Evolutionary conservation across 495 filamentous ascomycete species (phyloP).

Genomic region (Penicillium verhagenii): DNA sequence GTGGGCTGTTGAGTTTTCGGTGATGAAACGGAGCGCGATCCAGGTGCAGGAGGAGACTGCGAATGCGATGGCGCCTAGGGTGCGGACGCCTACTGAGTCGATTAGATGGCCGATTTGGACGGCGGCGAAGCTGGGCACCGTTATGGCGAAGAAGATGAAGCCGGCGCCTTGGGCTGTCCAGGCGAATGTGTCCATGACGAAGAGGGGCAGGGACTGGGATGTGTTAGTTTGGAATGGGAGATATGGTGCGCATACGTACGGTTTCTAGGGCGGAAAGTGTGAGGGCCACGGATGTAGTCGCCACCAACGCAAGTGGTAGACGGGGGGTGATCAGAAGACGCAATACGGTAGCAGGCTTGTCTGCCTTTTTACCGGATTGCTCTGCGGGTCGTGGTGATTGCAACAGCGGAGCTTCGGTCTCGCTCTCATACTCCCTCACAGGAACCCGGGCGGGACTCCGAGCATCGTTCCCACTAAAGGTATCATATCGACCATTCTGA

Average conservation of each 20-base stretch:
- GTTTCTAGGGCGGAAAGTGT: constrained; percentile 35
- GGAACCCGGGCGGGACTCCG: neutral
- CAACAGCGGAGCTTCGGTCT: constrained; percentile 1
- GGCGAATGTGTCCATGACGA: constrained; percentile 47
- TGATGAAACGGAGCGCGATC: constrained; percentile 51
- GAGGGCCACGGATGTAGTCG: constrained; percentile 27
- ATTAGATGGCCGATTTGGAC: constrained; percentile 47
- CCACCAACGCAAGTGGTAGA: constrained; percentile 25
- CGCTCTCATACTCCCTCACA: neutral
- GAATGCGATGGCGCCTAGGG: constrained; percentile 48
- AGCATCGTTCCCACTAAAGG: neutral
- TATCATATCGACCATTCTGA: neutral
- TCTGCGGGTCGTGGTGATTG: neutral
- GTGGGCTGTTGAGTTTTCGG: constrained; percentile 27
- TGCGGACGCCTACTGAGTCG: constrained; percentile 52
- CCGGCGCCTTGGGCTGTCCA: constrained; percentile 60
- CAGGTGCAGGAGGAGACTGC: constrained; percentile 46
- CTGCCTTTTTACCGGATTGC: neutral
- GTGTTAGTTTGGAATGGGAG: neutral
- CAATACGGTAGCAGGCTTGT: constrained; percentile 6
- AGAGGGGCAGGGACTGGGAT: constrained; percentile 40
- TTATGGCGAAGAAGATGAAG: constrained; percentile 55
- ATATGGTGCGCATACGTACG: constrained; percentile 18
- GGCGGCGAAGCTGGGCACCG: constrained; percentile 32
- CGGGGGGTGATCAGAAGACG: constrained; percentile 22